Base-by-base conservation (phyloP, 805 yeast species). In the Teunomyces gatunensis region DNA sequence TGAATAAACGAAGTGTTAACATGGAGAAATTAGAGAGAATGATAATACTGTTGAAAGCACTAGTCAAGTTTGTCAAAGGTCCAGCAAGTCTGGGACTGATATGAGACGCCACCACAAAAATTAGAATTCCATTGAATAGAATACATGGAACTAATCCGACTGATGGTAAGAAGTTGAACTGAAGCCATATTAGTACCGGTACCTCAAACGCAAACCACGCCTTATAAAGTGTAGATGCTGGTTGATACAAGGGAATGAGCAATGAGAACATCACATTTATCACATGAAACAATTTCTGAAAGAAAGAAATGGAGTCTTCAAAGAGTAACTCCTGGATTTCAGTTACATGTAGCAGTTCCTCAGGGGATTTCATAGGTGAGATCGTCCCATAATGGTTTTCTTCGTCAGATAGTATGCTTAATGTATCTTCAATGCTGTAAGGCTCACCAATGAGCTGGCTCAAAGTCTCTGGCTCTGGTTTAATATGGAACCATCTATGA, bases 1-100 rank as follows among this genome's bases (percentile, higher is more conserved):
- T 75, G 34, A 79, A 50, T 5, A 68, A 45, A 36, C 58, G 53
- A 13, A 71, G 53, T 4, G 65, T 50, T 3, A 55, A 25, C 4
- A 57, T 41, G 1, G 73, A 64, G 23, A 67, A 55, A 10, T 55
- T 43, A 2, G 71, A 58, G 4, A 67, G 56, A 5, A 68, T 44
- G 4, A 66, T 17, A 13, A 68, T 50, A 6, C 71, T 65, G 32
- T 49, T 57, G 9, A 49, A 11, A 2, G 68, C 52, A 1, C 71
- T 68, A 2, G 57, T 7, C 2, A 46, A n/a, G 39, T 55, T 53
- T 15, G 53, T 39, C 13, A 49, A n/a, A 42, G 43, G 27, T 30
- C 39, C 18, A 28, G 20, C 11, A 42, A 42, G 4, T 17, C 47
- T n/a, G 13, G 23, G 34, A 28, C 37, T 15, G 5, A 52, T 29